Evolutionary conservation across 1,139 yeast species (phyloP).

Genomic region (Yamadazyma membranifaciens): DNA sequence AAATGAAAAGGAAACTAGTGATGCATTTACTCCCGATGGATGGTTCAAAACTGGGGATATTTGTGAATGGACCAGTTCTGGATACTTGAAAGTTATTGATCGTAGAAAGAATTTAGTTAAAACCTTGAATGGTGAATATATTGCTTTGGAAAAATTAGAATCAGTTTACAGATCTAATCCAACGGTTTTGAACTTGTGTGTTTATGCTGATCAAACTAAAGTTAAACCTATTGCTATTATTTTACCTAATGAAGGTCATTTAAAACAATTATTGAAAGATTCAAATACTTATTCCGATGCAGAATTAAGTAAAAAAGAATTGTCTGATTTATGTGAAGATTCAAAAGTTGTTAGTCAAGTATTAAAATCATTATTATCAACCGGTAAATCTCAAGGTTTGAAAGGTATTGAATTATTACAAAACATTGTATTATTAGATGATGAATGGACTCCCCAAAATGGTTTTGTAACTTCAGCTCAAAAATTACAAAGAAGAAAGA

Average conservation of each 20-base stretch:
- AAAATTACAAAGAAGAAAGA: conserved; percentile 92
- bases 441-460: conserved; percentile 97
- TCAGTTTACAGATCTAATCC: conserved; percentile 80
- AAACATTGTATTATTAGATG: conserved; percentile 76
- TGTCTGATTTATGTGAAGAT: conserved; percentile 49
- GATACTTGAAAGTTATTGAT: conserved; percentile 82
- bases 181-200: conserved; percentile 78
- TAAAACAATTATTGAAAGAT: conserved; percentile 57
- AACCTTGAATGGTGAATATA: conserved; percentile 95
- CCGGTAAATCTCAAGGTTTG: conserved; percentile 82
- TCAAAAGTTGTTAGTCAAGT: conserved; percentile 56
- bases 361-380: conserved; percentile 57
- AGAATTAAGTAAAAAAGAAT: conserved; percentile 51
- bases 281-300: conserved; percentile 46
- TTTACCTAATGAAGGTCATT: conserved; percentile 70
- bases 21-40: conserved; percentile 76
- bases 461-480: conserved; percentile 95
- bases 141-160: conserved; percentile 93
- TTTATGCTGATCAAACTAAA: conserved; percentile 82
- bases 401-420: conserved; percentile 82
- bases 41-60: conserved; percentile 99
- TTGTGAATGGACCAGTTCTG: conserved; percentile 86
- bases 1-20: conserved; percentile 78
- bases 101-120: conserved; percentile 95
- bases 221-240: conserved; percentile 93